Conservation (phyloP, 1,284 basidiomycete species). For the Sparassis latifolia region DNA sequence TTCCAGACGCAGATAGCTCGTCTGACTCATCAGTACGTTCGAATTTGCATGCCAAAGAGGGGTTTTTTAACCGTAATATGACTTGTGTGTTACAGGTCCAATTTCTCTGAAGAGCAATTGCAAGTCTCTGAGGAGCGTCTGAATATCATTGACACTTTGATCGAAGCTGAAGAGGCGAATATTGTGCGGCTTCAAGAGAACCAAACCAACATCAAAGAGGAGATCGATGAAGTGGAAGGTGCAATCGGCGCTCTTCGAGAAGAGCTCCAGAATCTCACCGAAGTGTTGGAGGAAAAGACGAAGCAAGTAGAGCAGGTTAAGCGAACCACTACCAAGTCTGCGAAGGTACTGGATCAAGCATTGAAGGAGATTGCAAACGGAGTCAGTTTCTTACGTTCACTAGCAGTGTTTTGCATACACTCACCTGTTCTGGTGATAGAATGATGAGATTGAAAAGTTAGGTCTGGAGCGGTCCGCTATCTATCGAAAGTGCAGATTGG, state of each 20-base stretch:
- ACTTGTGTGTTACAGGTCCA: conserved; percentile 42
- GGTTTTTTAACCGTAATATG: neutral
- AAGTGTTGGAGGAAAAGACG: conserved; percentile 60
- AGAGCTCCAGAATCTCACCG: conserved; percentile 58
- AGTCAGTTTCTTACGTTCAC: conserved; percentile 33
- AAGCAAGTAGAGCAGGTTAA: conserved; percentile 74
- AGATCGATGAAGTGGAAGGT: conserved; percentile 59
- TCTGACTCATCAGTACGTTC: conserved; percentile 77
- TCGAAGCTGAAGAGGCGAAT: conserved; percentile 50
- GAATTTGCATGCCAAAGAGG: neutral
- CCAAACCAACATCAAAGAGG: conserved; percentile 52
- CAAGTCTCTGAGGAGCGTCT: conserved; percentile 61
- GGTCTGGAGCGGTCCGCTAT: conserved; percentile 82
- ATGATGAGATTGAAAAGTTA: conserved; percentile 90
- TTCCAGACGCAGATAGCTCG: conserved; percentile 88
- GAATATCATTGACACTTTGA: conserved; percentile 44
- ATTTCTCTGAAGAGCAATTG: conserved; percentile 77
- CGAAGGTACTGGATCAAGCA: conserved; percentile 76
- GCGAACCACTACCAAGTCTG: conserved; percentile 61
- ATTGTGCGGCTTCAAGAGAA: conserved; percentile 52
- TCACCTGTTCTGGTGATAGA: conserved; percentile 38
- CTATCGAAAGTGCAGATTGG: conserved; percentile 90
- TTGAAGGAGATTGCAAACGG: conserved; percentile 85
- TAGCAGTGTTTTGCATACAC: conserved; percentile 3
- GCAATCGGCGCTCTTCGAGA: conserved; percentile 54